Base-by-base conservation (phyloP, 768 basidiomycete species). In the Calvatia gigantea region DNA sequence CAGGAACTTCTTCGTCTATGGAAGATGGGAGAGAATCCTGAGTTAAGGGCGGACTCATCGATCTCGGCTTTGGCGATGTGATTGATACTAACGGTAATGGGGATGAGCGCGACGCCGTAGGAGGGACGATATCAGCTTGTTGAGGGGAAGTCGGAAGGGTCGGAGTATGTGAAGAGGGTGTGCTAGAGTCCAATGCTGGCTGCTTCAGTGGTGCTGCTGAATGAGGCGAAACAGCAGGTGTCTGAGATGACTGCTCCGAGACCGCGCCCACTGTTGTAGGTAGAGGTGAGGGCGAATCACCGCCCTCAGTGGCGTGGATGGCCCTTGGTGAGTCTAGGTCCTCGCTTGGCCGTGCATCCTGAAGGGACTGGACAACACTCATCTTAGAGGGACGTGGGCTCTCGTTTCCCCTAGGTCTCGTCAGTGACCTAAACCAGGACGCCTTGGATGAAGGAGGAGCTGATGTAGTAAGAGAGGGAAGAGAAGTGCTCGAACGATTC, bases 1-100 rank as follows among this genome's bases (percentile, higher is more conserved):
- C 53, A 5, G 62, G 64, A 32, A 65, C 64, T 8, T 38, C 37
- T 23, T 65, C 61, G 19, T 61, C 62, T 33, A 60, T 43, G 2
- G 61, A 61, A 15, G 54, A 56, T 3, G 59, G 35, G 15, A 44
- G 17, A 38, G 60, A 27, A 12, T 49, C 47, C n/a, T 55, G 28
- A 2, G 57, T 8, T 6, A 31, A n/a, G 27, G 35, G 45, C 23
- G 39, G 45, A 21, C 17, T 47, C 27, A 47, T 38, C 29, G 37
- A 12, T 17, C 37, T 11, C 28, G 54, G 21, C 23, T 25, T 29
- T 51, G 43, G 41, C 17, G 42, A 23, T 52, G 39, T 6, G 25
- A 33, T 7, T 46, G 38, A 17, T 11, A 27, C 12, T 14, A 51
- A 28, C 4, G 31, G 11, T 9, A 42, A 27, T 14, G 28, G 15